Base-by-base conservation (phyloP, 768 basidiomycete species). In the Boletellus ananiceps region DNA sequence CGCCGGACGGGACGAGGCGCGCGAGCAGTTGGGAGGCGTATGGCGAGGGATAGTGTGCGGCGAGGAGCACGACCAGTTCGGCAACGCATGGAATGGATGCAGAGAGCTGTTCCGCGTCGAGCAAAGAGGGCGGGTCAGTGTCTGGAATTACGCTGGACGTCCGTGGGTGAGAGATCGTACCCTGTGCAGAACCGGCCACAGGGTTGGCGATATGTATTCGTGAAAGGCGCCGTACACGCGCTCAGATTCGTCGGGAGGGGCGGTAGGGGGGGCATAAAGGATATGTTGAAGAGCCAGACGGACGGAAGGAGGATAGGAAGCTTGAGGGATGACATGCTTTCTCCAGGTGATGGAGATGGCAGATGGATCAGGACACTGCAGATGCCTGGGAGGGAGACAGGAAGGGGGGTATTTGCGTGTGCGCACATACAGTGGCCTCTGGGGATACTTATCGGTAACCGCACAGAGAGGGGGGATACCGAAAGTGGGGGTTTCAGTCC, bases 51-150 rank as follows among this genome's bases (percentile, higher is more conserved):
- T 33, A 49, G 18, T 48, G 23, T 34, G 34, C 32, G 8, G 64
- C 58, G 9, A 66, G 50, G 5, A 55, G 8, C 18, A 66, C 64
- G 14, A 19, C 52, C 18, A 53, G 34, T 38, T 68, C 66, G 16
- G 66, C 64, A 16, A 65, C 27, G 40, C 66, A 67, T 4, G 64
- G 63, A 14, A 65, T 52, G 29, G 64, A 67, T 1, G 55, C 64
- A 5, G 65, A 58, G 15, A 63, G 29, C 64, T 65, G 44, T 25
- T 11, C 29, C 8, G 1, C 29, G 29, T 27, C 27, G 27, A 27
- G 27, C 5, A 5, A 7, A 15, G n/a, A 18, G n/a, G 9, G 23
- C 23, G 23, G 19, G 13, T 61, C 18, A 64, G 47, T 16, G 27
- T 34, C n/a, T 19, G 6, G 9, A 13, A 16, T n/a, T 16, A 13